Evolutionary conservation across 306 rosid genomes (phyloP), one percentile per base, ranked within the genome.

Genomic region (Cucumis melo): DNA sequence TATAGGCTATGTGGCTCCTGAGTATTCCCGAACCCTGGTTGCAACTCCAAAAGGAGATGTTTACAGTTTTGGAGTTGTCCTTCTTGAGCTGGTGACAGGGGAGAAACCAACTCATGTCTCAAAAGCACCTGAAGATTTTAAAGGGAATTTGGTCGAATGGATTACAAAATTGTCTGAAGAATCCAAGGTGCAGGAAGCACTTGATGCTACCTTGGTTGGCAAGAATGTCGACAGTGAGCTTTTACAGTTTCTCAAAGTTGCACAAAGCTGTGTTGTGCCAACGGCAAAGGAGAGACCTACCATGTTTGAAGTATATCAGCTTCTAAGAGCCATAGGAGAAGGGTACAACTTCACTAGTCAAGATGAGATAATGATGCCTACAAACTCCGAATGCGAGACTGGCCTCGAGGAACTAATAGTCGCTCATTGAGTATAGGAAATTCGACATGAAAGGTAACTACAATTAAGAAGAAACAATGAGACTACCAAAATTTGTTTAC

Each of bases 31-130:
- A 80, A 94, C 98, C 24, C 86, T 91, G 66, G 91, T 94, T 58
- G 98, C 98, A 68, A 94, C 98, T 16, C 96, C 96, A 0, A 94
- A 91, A 59, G 98, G 98, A 14, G 97, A 94, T 77, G 83, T 94
- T 68, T 94, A 83, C 75, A 94, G 98, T 81, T 94, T 94, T 7
- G 98, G 98, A 8, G 87, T 86, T 6, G 96, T 94, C 70, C 96
- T 91, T 80, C 97, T 94, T 7, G 98, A 94, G 92, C 82, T 94
- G 81, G 97, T 90, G 34, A 94, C 98, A 0, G 95, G 98, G 14
- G 97, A 94, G 83, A 87, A 83, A 55, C 87, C 98, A 20, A 92
- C 93, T 75, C 76, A 79, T 70, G 86, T 91, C 57, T 11, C 88
- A 20, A 91, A 84, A 76, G 97, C 98, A 50, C 89, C 96, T 0